These are phyloP conservation scores for Epichloe baconii DNA, from an alignment of 2,329 filamentous ascomycete genomes.

Conservation along the genomic window DNA sequence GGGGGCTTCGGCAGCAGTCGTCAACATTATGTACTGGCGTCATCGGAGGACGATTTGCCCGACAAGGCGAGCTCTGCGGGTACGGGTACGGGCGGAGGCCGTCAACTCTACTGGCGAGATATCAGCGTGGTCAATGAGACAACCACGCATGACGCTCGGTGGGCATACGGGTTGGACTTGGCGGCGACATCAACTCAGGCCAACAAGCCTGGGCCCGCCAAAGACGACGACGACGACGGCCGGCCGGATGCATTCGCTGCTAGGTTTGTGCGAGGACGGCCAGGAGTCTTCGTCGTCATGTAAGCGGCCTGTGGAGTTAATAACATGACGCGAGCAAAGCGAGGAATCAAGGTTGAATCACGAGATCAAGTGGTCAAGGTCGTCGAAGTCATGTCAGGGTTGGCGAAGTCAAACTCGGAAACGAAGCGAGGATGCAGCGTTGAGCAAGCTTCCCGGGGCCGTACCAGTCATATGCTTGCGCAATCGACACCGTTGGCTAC, in stretches of 20 bases:
- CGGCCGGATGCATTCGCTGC: neutral
- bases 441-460: too few species aligned
- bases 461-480: too few species aligned
- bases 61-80: neutral
- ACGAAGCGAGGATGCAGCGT: too few species aligned
- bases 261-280: neutral
- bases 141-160: conserved; percentile 33
- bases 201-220: neutral
- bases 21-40: conserved; percentile 41
- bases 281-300: neutral
- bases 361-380: too few species aligned
- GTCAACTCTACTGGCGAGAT: conserved; percentile 41
- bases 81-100: conserved; percentile 1
- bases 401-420: too few species aligned
- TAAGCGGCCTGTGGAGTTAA: too few species aligned
- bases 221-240: neutral
- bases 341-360: too few species aligned
- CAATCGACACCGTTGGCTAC: too few species aligned
- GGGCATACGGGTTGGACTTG: neutral
- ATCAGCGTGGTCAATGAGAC: conserved; percentile 42
- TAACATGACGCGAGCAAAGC: too few species aligned
- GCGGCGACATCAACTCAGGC: neutral
- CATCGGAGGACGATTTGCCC: neutral
- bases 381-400: too few species aligned
- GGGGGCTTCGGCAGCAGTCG: conserved; percentile 41